These are phyloP conservation scores for Prillingera fragicola DNA, from an alignment of 1,284 basidiomycete genomes.

Conservation along the genomic window DNA sequence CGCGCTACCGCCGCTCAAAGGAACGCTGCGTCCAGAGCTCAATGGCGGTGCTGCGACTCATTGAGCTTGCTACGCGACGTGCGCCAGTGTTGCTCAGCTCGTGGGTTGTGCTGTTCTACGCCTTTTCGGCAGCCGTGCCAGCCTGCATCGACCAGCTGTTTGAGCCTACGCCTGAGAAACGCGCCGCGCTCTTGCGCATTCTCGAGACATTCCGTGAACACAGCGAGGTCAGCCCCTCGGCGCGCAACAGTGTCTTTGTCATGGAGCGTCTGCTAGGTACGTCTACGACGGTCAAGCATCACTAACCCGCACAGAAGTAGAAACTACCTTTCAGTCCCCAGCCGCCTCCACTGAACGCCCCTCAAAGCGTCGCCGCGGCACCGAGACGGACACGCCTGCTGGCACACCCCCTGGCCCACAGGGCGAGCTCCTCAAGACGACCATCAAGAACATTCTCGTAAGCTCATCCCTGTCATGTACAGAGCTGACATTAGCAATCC, in stretches of 20 bases:
- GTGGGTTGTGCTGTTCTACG: slow-evolving; percentile 19
- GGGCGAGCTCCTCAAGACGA: slow-evolving; percentile 7
- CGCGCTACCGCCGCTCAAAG: slow-evolving; percentile 8
- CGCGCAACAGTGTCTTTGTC: slow-evolving; percentile 17
- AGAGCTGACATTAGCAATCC: background rate
- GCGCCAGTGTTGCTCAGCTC: slow-evolving; percentile 10
- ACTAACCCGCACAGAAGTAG: slow-evolving; percentile 2
- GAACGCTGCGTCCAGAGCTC: slow-evolving; percentile 13
- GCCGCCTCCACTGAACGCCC: background rate
- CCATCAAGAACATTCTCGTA: slow-evolving; percentile 7
- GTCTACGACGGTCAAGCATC: background rate
- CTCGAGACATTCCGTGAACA: slow-evolving; percentile 13
- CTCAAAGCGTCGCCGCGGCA: slow-evolving; percentile 2
- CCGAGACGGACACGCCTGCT: background rate
- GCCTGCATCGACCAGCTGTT: slow-evolving; percentile 18
- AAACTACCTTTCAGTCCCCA: slow-evolving; percentile 1
- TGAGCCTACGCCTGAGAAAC: slow-evolving; percentile 13
- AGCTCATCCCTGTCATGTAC: background rate
- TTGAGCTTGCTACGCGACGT: slow-evolving; percentile 11
- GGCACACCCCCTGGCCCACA: background rate
- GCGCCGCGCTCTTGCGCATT: slow-evolving; percentile 1
- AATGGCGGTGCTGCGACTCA: slow-evolving; percentile 5
- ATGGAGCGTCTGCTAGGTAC: slow-evolving; percentile 13
- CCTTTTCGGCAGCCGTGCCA: slow-evolving; percentile 16
- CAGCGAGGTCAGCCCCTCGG: slow-evolving; percentile 3